Evolutionary conservation across 192 early-diverging fungal genomes (phyloP).

Genomic region (Mortierella antarctica): DNA sequence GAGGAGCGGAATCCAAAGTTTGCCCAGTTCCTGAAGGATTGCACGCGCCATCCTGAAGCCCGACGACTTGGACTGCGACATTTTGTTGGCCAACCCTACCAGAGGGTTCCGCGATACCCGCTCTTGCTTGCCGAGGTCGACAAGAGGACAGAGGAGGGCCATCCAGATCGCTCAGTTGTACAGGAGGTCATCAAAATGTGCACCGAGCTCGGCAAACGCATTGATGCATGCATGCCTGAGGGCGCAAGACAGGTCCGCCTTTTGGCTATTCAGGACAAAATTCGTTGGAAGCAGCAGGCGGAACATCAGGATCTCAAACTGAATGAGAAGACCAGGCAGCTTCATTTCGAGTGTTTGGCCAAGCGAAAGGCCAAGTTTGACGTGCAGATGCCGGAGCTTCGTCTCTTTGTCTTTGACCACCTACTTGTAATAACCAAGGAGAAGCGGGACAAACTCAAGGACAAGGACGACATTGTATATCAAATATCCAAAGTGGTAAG

Average conservation of each 20-base stretch:
- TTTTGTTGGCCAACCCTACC: slow-evolving; percentile 69
- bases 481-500: slow-evolving; percentile 25
- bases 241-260: slow-evolving; percentile 17
- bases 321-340: slow-evolving; percentile 66
- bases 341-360: slow-evolving; percentile 81
- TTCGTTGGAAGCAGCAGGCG: slow-evolving; percentile 21
- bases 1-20: slow-evolving; percentile 71
- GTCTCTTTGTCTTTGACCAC: slow-evolving; percentile 89
- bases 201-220: slow-evolving; percentile 71
- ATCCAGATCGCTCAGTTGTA: slow-evolving; percentile 73
- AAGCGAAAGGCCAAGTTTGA: slow-evolving; percentile 64
- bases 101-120: slow-evolving; percentile 79
- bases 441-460: slow-evolving; percentile 66
- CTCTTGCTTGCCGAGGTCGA: slow-evolving; percentile 78
- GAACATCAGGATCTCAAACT: slow-evolving; percentile 76
- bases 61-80: slow-evolving; percentile 50
- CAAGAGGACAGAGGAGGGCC: slow-evolving; percentile 72
- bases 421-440: slow-evolving; percentile 77
- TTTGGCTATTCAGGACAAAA: slow-evolving; percentile 27
- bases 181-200: slow-evolving; percentile 75
- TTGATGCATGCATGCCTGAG: slow-evolving; percentile 77
- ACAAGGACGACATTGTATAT: slow-evolving; percentile 64
- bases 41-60: slow-evolving; percentile 38
- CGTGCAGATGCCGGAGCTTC: slow-evolving; percentile 71
- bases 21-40: slow-evolving; percentile 76